Percentiles rank a stretch among this genome's conserved stretches.
Evolutionary conservation across 2,329 filamentous ascomycete species (phyloP).

Genomic region (Colletotrichum melonis): DNA sequence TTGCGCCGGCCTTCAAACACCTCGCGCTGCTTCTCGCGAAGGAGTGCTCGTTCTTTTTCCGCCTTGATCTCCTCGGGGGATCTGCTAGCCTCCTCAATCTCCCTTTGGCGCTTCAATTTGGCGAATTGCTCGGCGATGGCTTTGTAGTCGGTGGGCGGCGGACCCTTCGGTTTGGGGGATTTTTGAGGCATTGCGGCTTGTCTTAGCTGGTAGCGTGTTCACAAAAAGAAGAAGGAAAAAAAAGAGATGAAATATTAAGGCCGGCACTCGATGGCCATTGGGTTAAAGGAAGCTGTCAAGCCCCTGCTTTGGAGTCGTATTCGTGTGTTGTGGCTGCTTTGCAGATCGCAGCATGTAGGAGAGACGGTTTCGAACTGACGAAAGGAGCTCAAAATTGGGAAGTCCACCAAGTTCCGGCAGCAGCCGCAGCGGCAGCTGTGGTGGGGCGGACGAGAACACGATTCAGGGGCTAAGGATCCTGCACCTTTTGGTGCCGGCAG

Average conservation of each 20-base stretch:
- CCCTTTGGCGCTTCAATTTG: constrained; percentile 62
- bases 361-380: constrained; percentile 3
- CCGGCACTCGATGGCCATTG: constrained; percentile 32
- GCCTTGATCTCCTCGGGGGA: constrained; percentile 36
- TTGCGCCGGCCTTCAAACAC: constrained; percentile 61
- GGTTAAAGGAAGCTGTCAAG: constrained; percentile 22
- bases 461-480: constrained; percentile 23
- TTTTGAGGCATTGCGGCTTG: constrained; percentile 33
- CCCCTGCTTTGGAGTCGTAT: constrained; percentile 24
- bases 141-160: constrained; percentile 57
- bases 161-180: constrained; percentile 20
- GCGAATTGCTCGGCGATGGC: constrained; percentile 65
- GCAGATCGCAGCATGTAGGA: constrained; percentile 12
- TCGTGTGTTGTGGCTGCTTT: constrained; percentile 1
- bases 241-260: constrained; percentile 24
- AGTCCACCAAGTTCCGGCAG: constrained; percentile 19
- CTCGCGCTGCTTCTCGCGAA: constrained; percentile 57
- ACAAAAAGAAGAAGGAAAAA: constrained; percentile 16
- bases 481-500: neutral
- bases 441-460: constrained; percentile 22
- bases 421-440: constrained; percentile 22
- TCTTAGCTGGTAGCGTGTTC: neutral
- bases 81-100: constrained; percentile 52
- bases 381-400: constrained; percentile 31
- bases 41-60: constrained; percentile 48